phyloP scores from a whole-genome alignment of 78 protist species.

The Creolimax fragrantissima region DNA sequence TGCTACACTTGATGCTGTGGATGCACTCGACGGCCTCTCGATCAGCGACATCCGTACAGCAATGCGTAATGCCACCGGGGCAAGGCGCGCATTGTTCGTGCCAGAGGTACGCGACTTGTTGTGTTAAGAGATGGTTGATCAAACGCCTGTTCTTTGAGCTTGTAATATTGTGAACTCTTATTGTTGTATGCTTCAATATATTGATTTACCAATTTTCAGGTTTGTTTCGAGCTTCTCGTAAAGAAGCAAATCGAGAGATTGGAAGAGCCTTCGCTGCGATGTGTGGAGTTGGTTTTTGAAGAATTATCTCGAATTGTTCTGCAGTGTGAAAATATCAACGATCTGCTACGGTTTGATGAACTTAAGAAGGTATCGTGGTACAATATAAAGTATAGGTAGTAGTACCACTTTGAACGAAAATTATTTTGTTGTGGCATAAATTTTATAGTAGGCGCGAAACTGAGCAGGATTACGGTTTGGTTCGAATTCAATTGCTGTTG shows the following conservation, averaged over 20 bases:
- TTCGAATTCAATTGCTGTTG: not conserved
- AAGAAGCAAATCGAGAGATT: conserved; percentile 62
- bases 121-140: too few relatives aligned
- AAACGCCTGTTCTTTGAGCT: too few relatives aligned
- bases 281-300: conserved; percentile 70
- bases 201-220: too few relatives aligned
- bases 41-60: conserved; percentile 48
- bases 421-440: not conserved
- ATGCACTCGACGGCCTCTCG: conserved; percentile 37
- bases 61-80: conserved; percentile 68
- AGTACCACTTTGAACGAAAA: not conserved
- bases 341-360: not conserved
- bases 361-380: not conserved
- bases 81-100: conserved; percentile 65
- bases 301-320: conserved; percentile 61
- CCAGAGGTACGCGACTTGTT: conserved; percentile 71
- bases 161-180: too few relatives aligned
- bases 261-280: conserved; percentile 65
- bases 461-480: too few relatives aligned
- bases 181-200: too few relatives aligned
- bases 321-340: not conserved
- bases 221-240: conserved; percentile 79
- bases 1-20: not conserved
- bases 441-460: too few relatives aligned
- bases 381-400: not conserved